A percentile compares a stretch with the other conserved stretches of the same genome.
Conservation (phyloP, 805 yeast species). For the Naumovozyma castellii region DNA sequence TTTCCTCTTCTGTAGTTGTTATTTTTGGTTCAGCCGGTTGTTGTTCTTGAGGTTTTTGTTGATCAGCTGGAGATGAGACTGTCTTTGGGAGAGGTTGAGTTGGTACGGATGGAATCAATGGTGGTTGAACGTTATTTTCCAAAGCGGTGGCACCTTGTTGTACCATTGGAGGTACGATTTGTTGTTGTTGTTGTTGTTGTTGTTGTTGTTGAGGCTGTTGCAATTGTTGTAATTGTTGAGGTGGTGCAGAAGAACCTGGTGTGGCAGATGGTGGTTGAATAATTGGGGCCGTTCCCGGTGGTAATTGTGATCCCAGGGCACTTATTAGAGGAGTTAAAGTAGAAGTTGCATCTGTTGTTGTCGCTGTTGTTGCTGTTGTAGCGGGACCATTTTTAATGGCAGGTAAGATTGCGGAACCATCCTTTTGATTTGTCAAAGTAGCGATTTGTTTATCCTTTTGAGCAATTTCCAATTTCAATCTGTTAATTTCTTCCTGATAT, state of each 20-base stretch:
- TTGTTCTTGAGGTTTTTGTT: background rate
- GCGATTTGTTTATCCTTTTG: slow-evolving; percentile 54
- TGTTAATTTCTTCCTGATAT: slow-evolving; percentile 82
- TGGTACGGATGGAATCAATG: slow-evolving; percentile 9
- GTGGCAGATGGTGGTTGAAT: slow-evolving; percentile 5
- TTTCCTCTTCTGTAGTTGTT: slow-evolving; percentile 8
- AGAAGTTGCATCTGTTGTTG: slow-evolving; percentile 11
- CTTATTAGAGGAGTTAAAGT: slow-evolving; percentile 9
- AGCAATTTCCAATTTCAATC: slow-evolving; percentile 80
- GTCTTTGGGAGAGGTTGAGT: slow-evolving; percentile 6
- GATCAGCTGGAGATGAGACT: background rate
- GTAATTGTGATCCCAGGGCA: slow-evolving; percentile 8
- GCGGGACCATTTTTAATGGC: slow-evolving; percentile 14
- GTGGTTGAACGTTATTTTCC: slow-evolving; percentile 16
- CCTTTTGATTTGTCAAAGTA: slow-evolving; percentile 26
- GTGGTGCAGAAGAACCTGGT: slow-evolving; percentile 7
- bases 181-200: slow-evolving; percentile 1
- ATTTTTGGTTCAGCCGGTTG: slow-evolving; percentile 9
- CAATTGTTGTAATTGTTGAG: slow-evolving; percentile 1
- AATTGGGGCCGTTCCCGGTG: slow-evolving; percentile 1
- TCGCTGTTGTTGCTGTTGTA: slow-evolving; percentile 12
- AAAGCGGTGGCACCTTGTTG: slow-evolving; percentile 7
- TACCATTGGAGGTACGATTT: slow-evolving; percentile 6
- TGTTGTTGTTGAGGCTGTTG: no score
- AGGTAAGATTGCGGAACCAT: slow-evolving; percentile 13